A percentile compares a stretch with the other conserved stretches of the same genome.
Evolutionary conservation across 176 grass and related monocot species (phyloP).

Genomic region (Lolium rigidum): DNA sequence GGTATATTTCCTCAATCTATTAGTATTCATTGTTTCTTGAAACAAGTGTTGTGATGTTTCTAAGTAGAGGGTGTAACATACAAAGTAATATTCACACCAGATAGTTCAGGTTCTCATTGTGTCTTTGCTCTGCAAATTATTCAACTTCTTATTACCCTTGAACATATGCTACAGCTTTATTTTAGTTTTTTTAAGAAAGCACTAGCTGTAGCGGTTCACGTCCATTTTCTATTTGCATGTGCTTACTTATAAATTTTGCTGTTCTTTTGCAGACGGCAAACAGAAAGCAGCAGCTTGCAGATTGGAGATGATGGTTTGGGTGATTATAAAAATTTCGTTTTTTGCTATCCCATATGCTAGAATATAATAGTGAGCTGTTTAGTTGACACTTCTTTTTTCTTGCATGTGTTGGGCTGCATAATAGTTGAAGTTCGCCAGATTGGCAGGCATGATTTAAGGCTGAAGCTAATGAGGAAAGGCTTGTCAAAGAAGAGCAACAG

Average conservation of each 20-base stretch:
- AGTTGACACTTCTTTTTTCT: constrained; percentile 36
- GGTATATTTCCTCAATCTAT: constrained; percentile 45
- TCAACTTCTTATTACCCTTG: constrained; percentile 5
- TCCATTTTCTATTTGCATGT: constrained; percentile 4
- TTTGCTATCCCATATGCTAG: constrained; percentile 36
- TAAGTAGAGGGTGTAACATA: constrained; percentile 16
- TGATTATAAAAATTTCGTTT: constrained; percentile 44
- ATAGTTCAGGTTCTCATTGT: neutral
- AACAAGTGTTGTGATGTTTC: constrained; percentile 8
- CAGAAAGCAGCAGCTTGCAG: constrained; percentile 48
- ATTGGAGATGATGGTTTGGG: constrained; percentile 49
- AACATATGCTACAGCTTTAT: neutral
- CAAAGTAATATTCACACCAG: neutral
- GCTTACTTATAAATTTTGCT: constrained; percentile 35
- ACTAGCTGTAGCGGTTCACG: constrained; percentile 4
- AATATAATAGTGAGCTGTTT: constrained; percentile 9
- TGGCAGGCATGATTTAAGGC: constrained; percentile 69
- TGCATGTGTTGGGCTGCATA: constrained; percentile 45
- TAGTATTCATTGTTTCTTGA: neutral
- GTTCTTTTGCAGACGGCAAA: constrained; percentile 55
- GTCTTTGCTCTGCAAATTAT: neutral
- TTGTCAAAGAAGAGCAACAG: constrained; percentile 52
- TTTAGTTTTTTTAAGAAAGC: constrained; percentile 21
- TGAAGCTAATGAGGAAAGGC: constrained; percentile 81
- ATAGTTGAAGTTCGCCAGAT: constrained; percentile 55